A percentile compares a stretch with the other conserved stretches of the same genome.
Conservation (phyloP, 2,329 filamentous ascomycete genomes). For the Xylaria sp. region DNA sequence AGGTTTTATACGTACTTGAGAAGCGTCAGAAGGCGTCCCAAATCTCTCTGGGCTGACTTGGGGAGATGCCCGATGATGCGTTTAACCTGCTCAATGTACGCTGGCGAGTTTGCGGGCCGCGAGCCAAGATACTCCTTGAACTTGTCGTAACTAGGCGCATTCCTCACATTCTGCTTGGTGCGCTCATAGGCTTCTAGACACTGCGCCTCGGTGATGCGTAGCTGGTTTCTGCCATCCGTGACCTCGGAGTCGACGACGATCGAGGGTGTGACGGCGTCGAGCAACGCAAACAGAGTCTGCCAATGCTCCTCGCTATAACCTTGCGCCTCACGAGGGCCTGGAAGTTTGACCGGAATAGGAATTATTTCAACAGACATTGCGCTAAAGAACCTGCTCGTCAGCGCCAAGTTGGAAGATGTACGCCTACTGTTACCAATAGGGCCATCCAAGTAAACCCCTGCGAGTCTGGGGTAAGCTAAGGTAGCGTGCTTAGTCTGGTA, state of each 20-base stretch:
- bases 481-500: no score
- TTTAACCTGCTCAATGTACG: conserved; percentile 57
- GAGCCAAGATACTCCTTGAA: conserved; percentile 60
- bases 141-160: conserved; percentile 48
- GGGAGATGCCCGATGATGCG: conserved; percentile 49
- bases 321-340: conserved; percentile 27
- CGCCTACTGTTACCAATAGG: no score
- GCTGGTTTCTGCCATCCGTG: conserved; percentile 48
- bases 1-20: conserved; percentile 49
- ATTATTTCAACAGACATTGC: conserved; percentile 28
- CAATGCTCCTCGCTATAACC: conserved; percentile 53
- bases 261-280: conserved; percentile 66
- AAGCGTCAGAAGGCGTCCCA: conserved; percentile 48
- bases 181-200: conserved; percentile 53
- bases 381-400: no score
- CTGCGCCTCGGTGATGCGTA: conserved; percentile 55
- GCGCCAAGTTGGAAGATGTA: no score
- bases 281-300: conserved; percentile 57
- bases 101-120: conserved; percentile 56
- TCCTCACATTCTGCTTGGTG: conserved; percentile 44
- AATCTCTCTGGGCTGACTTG: conserved; percentile 39
- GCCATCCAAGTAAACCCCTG: no score
- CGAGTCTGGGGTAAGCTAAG: no score
- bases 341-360: conserved; percentile 33
- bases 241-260: conserved; percentile 52